Percentiles rank a stretch among this genome's conserved stretches.
Conservation (phyloP, 106 monocot genomes). For the Acanthochlamys bracteata region DNA sequence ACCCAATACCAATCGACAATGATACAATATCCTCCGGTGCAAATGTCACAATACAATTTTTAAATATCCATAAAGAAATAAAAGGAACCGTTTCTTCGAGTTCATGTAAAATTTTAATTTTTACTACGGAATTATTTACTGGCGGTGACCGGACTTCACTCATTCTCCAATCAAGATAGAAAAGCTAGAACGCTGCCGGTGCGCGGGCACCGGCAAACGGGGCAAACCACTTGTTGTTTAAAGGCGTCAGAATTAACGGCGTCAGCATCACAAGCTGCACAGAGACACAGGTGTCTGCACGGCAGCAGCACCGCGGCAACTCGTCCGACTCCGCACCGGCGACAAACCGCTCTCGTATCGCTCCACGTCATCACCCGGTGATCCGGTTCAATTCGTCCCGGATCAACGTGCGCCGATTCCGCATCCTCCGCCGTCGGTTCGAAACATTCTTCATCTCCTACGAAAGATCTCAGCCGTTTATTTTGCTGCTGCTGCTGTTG, state of each 20-base stretch:
- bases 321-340: conserved; percentile 26
- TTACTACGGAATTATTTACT: no score
- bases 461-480: no score
- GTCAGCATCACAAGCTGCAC: conserved; percentile 37
- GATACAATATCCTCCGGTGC: no score
- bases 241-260: background rate
- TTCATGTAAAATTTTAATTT: no score
- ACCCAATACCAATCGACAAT: no score
- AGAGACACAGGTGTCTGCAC: conserved; percentile 67
- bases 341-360: conserved; percentile 16
- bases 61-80: no score
- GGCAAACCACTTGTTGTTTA: background rate
- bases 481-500: conserved; percentile 12
- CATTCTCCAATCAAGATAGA: conserved; percentile 17
- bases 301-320: conserved; percentile 54
- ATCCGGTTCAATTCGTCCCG: conserved; percentile 20
- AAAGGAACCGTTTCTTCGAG: no score
- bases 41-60: no score
- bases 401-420: conserved; percentile 68
- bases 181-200: conserved; percentile 12
- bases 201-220: conserved; percentile 6
- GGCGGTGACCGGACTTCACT: background rate
- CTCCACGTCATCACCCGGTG: background rate
- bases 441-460: conserved; percentile 2
- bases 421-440: conserved; percentile 41